A percentile compares a stretch with the other conserved stretches of the same genome.
These are phyloP conservation scores for Parathielavia appendiculata DNA, from an alignment of 495 filamentous ascomycete species.

Conservation along the genomic window DNA sequence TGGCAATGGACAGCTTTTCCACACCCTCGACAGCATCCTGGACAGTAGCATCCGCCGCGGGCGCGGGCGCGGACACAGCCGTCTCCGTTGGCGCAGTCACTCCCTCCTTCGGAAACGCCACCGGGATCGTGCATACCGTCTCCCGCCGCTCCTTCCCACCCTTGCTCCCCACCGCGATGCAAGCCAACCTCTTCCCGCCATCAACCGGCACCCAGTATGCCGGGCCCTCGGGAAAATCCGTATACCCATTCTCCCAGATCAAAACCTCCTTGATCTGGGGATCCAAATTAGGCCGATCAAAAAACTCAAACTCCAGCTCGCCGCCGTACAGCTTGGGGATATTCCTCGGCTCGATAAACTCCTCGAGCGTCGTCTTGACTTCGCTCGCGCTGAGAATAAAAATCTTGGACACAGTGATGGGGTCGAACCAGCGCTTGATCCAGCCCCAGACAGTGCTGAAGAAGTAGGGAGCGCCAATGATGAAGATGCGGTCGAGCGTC, in stretches of 20 bases:
- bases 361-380: conserved; percentile 64
- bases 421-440: conserved; percentile 96
- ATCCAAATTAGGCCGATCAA: conserved; percentile 65
- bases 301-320: conserved; percentile 72
- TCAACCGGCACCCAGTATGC: conserved; percentile 45
- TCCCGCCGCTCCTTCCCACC: conserved; percentile 34
- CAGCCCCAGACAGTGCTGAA: conserved; percentile 93
- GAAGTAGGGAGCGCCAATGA: conserved; percentile 84
- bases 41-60: background rate
- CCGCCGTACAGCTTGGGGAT: conserved; percentile 85
- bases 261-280: conserved; percentile 50
- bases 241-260: conserved; percentile 42
- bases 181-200: conserved; percentile 39
- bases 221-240: conserved; percentile 45
- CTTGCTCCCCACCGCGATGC: conserved; percentile 42
- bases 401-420: conserved; percentile 87
- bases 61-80: conserved; percentile 12
- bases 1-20: conserved; percentile 17
- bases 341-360: conserved; percentile 73
- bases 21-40: conserved; percentile 18
- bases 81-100: background rate
- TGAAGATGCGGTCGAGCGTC: conserved; percentile 81
- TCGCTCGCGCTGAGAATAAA: conserved; percentile 71
- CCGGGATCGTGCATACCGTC: conserved; percentile 43
- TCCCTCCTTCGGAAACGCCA: conserved; percentile 24